phyloP scores from a whole-genome alignment of 768 basidiomycete genomes.

The Lactarius akahatsu region DNA sequence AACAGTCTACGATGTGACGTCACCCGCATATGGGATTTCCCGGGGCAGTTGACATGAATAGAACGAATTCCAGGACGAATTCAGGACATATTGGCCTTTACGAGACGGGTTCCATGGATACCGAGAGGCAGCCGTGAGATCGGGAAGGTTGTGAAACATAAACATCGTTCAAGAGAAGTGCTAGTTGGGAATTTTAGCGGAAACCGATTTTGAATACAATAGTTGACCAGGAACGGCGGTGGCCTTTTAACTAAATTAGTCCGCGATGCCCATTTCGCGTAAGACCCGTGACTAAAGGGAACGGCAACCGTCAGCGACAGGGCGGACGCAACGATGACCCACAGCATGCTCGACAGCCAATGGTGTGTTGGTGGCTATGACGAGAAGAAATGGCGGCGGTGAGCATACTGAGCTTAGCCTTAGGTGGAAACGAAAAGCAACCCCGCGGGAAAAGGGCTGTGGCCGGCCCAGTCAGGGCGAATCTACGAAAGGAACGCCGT shows the following conservation, averaged over 20 bases:
- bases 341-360: slow-evolving; percentile 10
- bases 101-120: slow-evolving; percentile 21
- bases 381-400: neutral
- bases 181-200: slow-evolving; percentile 18
- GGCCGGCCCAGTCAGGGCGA: slow-evolving; percentile 29
- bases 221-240: slow-evolving; percentile 23
- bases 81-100: neutral
- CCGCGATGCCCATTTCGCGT: slow-evolving; percentile 20
- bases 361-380: slow-evolving; percentile 3
- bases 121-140: slow-evolving; percentile 15
- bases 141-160: slow-evolving; percentile 13
- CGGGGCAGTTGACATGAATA: neutral
- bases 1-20: slow-evolving; percentile 4
- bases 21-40: slow-evolving; percentile 1
- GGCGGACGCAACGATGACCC: neutral
- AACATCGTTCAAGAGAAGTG: neutral
- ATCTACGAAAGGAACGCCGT: slow-evolving; percentile 43
- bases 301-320: neutral
- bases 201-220: slow-evolving; percentile 14
- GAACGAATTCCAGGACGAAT: neutral
- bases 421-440: neutral
- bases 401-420: neutral
- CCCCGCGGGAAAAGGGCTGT: slow-evolving; percentile 14
- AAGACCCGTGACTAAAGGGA: slow-evolving; percentile 16
- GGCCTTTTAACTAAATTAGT: slow-evolving; percentile 13